Conservation (phyloP, 768 basidiomycete genomes). For the Dictyophora rubrovolvata region DNA sequence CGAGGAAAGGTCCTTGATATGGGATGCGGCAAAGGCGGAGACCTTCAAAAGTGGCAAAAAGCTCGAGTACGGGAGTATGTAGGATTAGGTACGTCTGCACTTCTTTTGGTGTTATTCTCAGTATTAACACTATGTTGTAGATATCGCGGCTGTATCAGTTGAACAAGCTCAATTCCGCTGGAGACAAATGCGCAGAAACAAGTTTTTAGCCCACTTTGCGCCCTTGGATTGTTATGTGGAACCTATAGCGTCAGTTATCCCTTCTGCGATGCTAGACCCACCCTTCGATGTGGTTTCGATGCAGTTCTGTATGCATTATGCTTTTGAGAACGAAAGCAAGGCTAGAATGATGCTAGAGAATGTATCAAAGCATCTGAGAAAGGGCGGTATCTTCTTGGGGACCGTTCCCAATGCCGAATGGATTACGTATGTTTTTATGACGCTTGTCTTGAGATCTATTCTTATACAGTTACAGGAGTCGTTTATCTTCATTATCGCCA, state of each 20-base stretch:
- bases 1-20: slow-evolving; percentile 84
- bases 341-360: slow-evolving; percentile 89
- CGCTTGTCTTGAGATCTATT: background rate
- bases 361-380: slow-evolving; percentile 65
- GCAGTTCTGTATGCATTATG: slow-evolving; percentile 99
- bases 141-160: slow-evolving; percentile 83
- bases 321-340: slow-evolving; percentile 85
- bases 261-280: slow-evolving; percentile 44
- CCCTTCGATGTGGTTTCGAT: slow-evolving; percentile 94
- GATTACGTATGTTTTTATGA: slow-evolving; percentile 52
- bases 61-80: slow-evolving; percentile 71
- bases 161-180: slow-evolving; percentile 77
- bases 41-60: slow-evolving; percentile 90
- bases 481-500: slow-evolving; percentile 58
- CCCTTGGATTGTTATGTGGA: slow-evolving; percentile 84
- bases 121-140: slow-evolving; percentile 28
- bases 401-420: slow-evolving; percentile 87
- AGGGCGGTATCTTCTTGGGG: slow-evolving; percentile 91
- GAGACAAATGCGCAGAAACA: slow-evolving; percentile 35
- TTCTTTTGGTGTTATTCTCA: background rate
- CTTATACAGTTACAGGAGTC: slow-evolving; percentile 36
- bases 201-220: slow-evolving; percentile 73
- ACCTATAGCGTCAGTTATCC: slow-evolving; percentile 58
- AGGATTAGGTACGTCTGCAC: slow-evolving; percentile 56
- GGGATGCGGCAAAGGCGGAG: slow-evolving; percentile 98